Base-by-base conservation (phyloP, 208 protist species). In the Trypanosoma mega region DNA sequence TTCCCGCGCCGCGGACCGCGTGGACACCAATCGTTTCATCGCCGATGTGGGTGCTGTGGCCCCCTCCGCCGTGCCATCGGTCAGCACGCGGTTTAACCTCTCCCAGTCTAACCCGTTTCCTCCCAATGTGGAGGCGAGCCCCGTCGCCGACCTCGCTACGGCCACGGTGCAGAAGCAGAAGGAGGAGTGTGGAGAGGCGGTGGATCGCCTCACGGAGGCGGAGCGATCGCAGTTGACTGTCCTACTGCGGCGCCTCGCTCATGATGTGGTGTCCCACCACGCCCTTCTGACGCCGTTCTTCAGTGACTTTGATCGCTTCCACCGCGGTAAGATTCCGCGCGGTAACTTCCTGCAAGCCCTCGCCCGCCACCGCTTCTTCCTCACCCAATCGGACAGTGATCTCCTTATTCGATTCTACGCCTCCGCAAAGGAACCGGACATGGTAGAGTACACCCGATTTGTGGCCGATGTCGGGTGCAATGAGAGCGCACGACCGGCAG, bases 271-370 rank as follows among this genome's bases (percentile, higher is more conserved):
- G 1, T 50, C 80, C n/a, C 80, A 81, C 68, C 70, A 80, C 44
- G 80, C 88, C 6, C 75, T 94, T 16, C 72, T 95, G 43, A 63
- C 74, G 31, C 86, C 88, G 9, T 93, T 95, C 57, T 96, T 96
- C 60, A 54, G 81, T 0, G 91, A 96, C 51, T 95, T 92, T 63
- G 91, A 96, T 62, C 70, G 67, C 30, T 72, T 82, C 54, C 68
- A 85, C 61, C 72, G 71, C 27, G 90, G 87, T 23, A 74, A 80
- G 48, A 89, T 96, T 50, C 72, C 80, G 0, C 59, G 55, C 14
- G 52, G 26, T 30, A 76, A 86, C 65, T 92, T 91, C 54, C 53
- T 71, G 34, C 80, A 85, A 67, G 84, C 83, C 4, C 73, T 87
- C 49, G 56, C 76, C 23, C 87, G 84, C 9, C 87, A 94, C 56